These are phyloP conservation scores for Leccinum solheimii DNA, from an alignment of 1,284 basidiomycete genomes.

Conservation along the genomic window DNA sequence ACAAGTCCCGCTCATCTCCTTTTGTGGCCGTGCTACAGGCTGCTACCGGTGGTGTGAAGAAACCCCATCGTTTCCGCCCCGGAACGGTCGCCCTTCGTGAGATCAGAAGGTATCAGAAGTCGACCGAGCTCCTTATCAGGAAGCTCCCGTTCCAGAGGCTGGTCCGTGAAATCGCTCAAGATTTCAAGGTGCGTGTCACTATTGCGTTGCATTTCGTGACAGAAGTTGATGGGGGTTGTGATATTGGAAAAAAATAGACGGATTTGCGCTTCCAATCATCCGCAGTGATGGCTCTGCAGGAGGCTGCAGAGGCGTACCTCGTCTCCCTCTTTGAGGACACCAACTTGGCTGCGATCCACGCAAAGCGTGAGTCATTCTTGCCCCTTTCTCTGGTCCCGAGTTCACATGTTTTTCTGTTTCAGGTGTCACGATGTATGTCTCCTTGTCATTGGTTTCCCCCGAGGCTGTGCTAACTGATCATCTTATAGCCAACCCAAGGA, in stretches of 20 bases:
- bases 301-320: conserved; percentile 96
- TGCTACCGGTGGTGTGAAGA: conserved; percentile 95
- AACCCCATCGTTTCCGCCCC: conserved; percentile 95
- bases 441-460: neutral
- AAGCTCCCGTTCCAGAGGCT: conserved; percentile 96
- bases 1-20: conserved; percentile 9
- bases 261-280: conserved; percentile 98
- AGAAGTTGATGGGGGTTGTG: conserved; percentile 7
- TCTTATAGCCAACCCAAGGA: conserved; percentile 74
- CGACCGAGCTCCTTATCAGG: conserved; percentile 92
- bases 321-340: conserved; percentile 94
- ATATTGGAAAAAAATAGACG: conserved; percentile 45
- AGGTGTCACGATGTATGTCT: conserved; percentile 69
- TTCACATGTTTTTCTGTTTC: conserved; percentile 8
- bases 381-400: neutral
- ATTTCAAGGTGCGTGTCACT: conserved; percentile 76
- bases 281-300: conserved; percentile 93
- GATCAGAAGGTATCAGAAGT: conserved; percentile 97
- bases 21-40: conserved; percentile 44
- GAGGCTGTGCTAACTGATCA: conserved; percentile 9
- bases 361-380: conserved; percentile 61
- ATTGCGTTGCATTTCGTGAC: conserved; percentile 5
- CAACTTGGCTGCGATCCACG: conserved; percentile 92
- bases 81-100: conserved; percentile 98
- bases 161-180: conserved; percentile 95